These are phyloP conservation scores for Erodium trifolium DNA, from an alignment of 441 rosid genomes.

Conservation along the genomic window DNA sequence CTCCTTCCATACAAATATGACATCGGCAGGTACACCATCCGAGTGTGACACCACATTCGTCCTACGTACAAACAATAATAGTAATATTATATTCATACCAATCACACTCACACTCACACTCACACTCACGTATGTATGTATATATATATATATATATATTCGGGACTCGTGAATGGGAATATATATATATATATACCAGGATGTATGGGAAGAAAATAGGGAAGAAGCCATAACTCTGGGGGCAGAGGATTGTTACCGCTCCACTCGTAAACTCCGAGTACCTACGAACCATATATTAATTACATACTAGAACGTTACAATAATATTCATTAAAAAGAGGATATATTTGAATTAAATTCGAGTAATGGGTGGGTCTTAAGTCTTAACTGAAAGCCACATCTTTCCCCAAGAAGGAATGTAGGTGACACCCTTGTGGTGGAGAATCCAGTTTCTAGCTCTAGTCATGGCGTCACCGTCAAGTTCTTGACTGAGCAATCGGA, in stretches of 20 bases:
- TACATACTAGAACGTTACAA: too few relatives aligned
- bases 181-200: conserved; percentile 41
- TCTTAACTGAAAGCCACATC: conserved; percentile 74
- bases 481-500: conserved; percentile 78
- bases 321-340: too few relatives aligned
- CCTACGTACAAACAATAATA: conserved; percentile 26
- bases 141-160: too few relatives aligned
- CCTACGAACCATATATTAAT: conserved; percentile 25
- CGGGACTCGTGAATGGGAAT: background rate
- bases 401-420: conserved; percentile 84
- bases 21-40: conserved; percentile 63
- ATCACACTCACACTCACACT: too few relatives aligned
- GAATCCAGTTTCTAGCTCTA: conserved; percentile 69
- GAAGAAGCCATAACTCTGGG: conserved; percentile 91
- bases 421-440: conserved; percentile 70
- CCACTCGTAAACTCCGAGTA: conserved; percentile 90
- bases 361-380: too few relatives aligned
- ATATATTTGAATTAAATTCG: too few relatives aligned
- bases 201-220: conserved; percentile 60
- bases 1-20: conserved; percentile 24
- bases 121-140: too few relatives aligned
- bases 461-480: conserved; percentile 57
- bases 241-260: conserved; percentile 81
- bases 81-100: too few relatives aligned
- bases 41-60: conserved; percentile 83